Evolutionary conservation across 2,329 filamentous ascomycete species (phyloP).

Genomic region (Malbranchea cinnamomea): DNA sequence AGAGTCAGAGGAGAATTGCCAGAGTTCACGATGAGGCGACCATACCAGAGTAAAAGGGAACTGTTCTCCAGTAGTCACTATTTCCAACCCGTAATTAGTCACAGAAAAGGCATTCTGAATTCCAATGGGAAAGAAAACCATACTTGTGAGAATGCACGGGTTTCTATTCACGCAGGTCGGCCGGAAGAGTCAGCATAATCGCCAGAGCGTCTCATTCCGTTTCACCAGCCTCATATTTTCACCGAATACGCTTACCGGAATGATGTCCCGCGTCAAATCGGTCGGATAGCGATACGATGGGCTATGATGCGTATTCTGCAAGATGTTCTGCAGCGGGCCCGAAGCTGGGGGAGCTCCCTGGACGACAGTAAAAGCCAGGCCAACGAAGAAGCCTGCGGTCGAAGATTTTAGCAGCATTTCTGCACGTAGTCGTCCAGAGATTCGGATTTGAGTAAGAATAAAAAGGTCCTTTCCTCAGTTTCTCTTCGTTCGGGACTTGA

Average conservation of each 20-base stretch:
- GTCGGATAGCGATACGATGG: slow-evolving; percentile 45
- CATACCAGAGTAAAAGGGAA: slow-evolving; percentile 31
- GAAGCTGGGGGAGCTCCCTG: slow-evolving; percentile 20
- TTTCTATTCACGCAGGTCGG: slow-evolving; percentile 17
- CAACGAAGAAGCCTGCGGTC: not conserved
- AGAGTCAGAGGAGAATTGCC: too few species aligned
- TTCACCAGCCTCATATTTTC: not conserved
- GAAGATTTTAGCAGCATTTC: not conserved
- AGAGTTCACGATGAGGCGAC: slow-evolving; percentile 5
- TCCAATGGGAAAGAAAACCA: slow-evolving; percentile 3
- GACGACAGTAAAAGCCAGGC: slow-evolving; percentile 11
- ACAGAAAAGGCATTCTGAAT: not conserved
- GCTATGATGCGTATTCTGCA: slow-evolving; percentile 38
- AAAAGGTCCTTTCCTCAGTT: too few species aligned
- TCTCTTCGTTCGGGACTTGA: too few species aligned
- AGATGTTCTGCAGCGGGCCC: slow-evolving; percentile 38
- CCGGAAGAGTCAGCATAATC: slow-evolving; percentile 9
- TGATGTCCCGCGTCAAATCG: slow-evolving; percentile 43
- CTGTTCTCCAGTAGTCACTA: slow-evolving; percentile 43
- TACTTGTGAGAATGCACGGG: slow-evolving; percentile 30
- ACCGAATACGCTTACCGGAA: slow-evolving; percentile 32
- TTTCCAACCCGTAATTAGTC: slow-evolving; percentile 30
- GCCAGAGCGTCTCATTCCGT: not conserved
- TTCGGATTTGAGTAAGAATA: too few species aligned
- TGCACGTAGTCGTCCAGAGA: too few species aligned